Conservation (phyloP, 2,329 filamentous ascomycete species). For the Colletotrichum sp. region DNA sequence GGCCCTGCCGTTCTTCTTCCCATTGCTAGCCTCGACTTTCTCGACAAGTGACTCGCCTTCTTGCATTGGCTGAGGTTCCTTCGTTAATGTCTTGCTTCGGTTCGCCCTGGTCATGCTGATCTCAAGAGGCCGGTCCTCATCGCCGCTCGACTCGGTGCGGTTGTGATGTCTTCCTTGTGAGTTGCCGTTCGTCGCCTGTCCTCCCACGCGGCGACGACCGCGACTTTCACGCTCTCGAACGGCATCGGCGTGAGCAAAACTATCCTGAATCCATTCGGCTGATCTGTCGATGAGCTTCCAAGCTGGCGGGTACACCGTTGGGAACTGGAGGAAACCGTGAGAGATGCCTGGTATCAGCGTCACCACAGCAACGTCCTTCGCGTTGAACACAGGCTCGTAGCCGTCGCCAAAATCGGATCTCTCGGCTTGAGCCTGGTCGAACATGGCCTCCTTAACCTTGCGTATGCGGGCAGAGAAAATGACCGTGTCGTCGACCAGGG, state of each 20-base stretch:
- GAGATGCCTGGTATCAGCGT: conserved; percentile 86
- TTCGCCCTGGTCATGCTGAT: conserved; percentile 67
- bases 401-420: conserved; percentile 40
- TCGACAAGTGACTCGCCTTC: conserved; percentile 22
- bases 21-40: conserved; percentile 26
- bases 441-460: conserved; percentile 71
- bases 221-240: conserved; percentile 27
- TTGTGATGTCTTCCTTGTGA: conserved; percentile 29
- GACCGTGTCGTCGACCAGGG: conserved; percentile 94
- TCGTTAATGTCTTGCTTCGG: conserved; percentile 24
- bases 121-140: conserved; percentile 83
- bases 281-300: conserved; percentile 87
- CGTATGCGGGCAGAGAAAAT: conserved; percentile 92
- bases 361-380: conserved; percentile 80
- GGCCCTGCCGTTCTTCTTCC: conserved; percentile 27
- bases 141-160: conserved; percentile 69
- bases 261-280: conserved; percentile 80
- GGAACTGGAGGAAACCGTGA: conserved; percentile 95
- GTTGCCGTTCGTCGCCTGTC: conserved; percentile 7
- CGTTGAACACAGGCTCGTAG: conserved; percentile 65
- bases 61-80: conserved; percentile 24
- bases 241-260: conserved; percentile 64
- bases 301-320: conserved; percentile 83
- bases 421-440: conserved; percentile 24
- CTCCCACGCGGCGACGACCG: background rate